Evolutionary conservation across 1,284 basidiomycete genomes (phyloP), one percentile per base, ranked within the genome.

Genomic region (Filobasidium uniguttulatum): DNA sequence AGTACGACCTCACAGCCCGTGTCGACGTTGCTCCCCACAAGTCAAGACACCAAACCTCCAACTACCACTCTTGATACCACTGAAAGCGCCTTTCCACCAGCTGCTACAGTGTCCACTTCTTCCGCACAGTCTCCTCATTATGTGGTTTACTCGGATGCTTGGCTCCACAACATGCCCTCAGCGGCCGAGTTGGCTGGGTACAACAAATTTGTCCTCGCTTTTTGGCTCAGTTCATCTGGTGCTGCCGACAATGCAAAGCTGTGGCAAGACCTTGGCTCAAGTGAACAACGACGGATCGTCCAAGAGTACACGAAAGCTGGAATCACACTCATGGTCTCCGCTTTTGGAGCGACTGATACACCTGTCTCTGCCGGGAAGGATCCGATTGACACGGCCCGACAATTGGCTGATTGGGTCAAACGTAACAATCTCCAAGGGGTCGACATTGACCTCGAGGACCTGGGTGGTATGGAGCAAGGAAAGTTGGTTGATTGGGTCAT

Each of bases 361-460:
- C 72, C 70, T 17, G 69, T 67, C 38, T 60, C 65, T 0, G 46
- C 53, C 15, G 67, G 65, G 1, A 60, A 61, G 34, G 70, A 73
- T 53, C 62, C 71, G 2, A 60, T 58, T n/a, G 44, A 51, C 12
- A 57, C 56, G 1, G 71, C 70, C 14, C 56, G 61, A 43, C 50
- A 55, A 15, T 56, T 72, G 12, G 71, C 70, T 0, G 44, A 52
- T 6, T 72, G 59, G 49, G 69, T 71, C 46, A 67, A 66, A 53
- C 45, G 65, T 37, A 69, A 73, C 58, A 62, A 62, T 14, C 57
- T 75, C 7, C 72, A 74, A 55, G 73, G 73, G 35, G 71, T 74
- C n/a, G 73, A 75, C 49, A 67, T 75, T 50, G 73, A 75, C 56
- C 72, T 70, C 53, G 73, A 72, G 60, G 59, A 65, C 49, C 59